Base-by-base conservation (phyloP, 2,329 filamentous ascomycete genomes). In the Colletotrichum karsti region DNA sequence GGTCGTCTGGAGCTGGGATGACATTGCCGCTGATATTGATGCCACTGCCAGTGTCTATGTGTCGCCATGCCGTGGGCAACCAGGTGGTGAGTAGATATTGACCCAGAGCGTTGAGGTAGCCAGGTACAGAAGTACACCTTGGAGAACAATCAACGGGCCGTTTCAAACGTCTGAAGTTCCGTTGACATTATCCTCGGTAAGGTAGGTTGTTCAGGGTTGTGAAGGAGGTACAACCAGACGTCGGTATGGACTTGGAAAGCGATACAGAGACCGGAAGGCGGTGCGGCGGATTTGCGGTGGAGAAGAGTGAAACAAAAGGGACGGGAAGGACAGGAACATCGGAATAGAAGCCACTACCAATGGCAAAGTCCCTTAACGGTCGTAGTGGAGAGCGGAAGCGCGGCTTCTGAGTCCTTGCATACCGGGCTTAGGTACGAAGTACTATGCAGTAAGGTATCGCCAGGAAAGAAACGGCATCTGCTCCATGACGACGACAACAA, bases 131-230 rank as follows among this genome's bases (percentile, higher is more conserved):
- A n/a, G n/a, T n/a, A n/a, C n/a, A n/a, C n/a, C n/a, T n/a, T n/a
- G n/a, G 55, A n/a, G 26, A 24, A 53, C 46, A 46, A 13, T 22
- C 55, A n/a, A 35, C 46, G n/a, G n/a, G n/a, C 46, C n/a, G 62
- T 37, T 60, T 53, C 55, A 53, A 53, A 59, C 44, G n/a, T 39
- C 35, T 35, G 15, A 60, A 65, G 35, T 63, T 63, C 35, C 13
- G 9, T 35, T 9, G 33, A 12, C 15, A 42, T 44, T 44, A 35
- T 13, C 44, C 22, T 26, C 20, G 35, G 26, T 44, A 44, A 37
- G 13, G 7, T n/a, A n/a, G n/a, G n/a, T n/a, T n/a, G 35, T 51
- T 53, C 35, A 48, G 44, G 62, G 44, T 20, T 59, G 35, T 44
- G 46, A 50, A 35, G n/a, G 28, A 28, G 28, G 50, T 26, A 37